Base-by-base conservation (phyloP, 208 protist genomes). In the Wallacemonas sp. region DNA sequence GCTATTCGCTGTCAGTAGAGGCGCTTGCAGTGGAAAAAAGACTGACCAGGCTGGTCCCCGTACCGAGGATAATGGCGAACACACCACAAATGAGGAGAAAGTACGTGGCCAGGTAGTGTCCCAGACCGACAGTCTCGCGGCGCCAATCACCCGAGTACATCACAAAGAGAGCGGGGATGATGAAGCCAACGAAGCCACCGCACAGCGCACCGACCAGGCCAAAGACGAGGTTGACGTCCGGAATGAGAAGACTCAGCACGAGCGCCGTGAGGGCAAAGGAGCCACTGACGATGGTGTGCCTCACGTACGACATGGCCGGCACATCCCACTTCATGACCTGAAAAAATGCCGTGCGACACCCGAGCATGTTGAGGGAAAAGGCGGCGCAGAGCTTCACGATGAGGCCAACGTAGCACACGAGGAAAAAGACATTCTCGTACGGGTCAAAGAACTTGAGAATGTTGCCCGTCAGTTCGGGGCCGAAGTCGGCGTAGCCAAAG, bases 401-500 rank as follows among this genome's bases (percentile, higher is more conserved):
- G 54, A 91, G 45, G 5, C 78, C 85, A 18, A 84, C 62, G 57
- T 71, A 88, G 44, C 45, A 72, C 10, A 88, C 68, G 16, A 74
- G 57, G 61, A 91, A 74, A n/a, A 86, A 25, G 26, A 55, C 44
- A 50, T 74, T 48, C 16, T 54, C 20, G 48, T 70, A 72, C 16
- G 80, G 76, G 65, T 82, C 57, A 76, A 83, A 87, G 55, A 84
- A 69, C n/a, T 67, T 54, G 36, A 93, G 69, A 26, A 89, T 76
- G 61, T 76, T 81, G 20, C 69, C 84, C 1, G 18, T 59, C 2
- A 77, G 44, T 2, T 67, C 57, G 12, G 38, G 20, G 14, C 79
- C 79, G 67, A 91, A 88, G n/a, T 93, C 76, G 3, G 55, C 36
- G 67, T 90, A 89, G 2, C 87, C 87, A 64, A 88, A 89, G 70